These are phyloP conservation scores for Lonicera japonica DNA, from an alignment of 129 eudicot species.

Conservation along the genomic window DNA sequence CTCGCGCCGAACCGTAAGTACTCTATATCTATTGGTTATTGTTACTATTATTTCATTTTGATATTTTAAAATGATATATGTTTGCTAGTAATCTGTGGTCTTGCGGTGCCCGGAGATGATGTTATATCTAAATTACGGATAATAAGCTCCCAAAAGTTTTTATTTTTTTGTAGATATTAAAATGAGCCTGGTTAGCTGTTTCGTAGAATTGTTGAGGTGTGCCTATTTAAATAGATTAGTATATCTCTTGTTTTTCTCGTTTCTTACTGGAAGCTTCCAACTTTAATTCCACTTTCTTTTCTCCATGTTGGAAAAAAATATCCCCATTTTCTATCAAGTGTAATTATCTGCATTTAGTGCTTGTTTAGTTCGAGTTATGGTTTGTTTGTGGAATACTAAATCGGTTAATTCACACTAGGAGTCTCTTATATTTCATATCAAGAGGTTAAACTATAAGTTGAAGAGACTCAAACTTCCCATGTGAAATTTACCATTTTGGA, in stretches of 20 bases:
- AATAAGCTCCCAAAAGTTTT: not conserved
- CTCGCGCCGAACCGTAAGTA: constrained; percentile 62
- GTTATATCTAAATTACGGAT: not conserved
- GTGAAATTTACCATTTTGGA: no score
- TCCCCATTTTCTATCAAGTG: no score
- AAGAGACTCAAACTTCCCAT: no score
- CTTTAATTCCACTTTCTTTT: no score
- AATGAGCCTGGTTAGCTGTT: not conserved
- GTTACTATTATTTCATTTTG: not conserved
- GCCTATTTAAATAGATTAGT: not conserved
- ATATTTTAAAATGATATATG: not conserved
- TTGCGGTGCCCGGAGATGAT: not conserved
- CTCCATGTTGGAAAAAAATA: no score
- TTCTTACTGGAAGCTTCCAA: no score
- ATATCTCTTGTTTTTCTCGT: not conserved
- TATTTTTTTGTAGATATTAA: not conserved
- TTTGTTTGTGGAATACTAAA: no score
- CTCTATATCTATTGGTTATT: not conserved
- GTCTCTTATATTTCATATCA: no score
- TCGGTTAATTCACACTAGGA: no score
- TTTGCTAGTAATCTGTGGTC: constrained; percentile 12
- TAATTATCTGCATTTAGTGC: no score
- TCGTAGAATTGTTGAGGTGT: not conserved
- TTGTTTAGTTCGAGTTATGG: no score
- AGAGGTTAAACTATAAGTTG: no score